Base-by-base conservation (phyloP, 1,284 basidiomycete species). In the Trametes polyzona region DNA sequence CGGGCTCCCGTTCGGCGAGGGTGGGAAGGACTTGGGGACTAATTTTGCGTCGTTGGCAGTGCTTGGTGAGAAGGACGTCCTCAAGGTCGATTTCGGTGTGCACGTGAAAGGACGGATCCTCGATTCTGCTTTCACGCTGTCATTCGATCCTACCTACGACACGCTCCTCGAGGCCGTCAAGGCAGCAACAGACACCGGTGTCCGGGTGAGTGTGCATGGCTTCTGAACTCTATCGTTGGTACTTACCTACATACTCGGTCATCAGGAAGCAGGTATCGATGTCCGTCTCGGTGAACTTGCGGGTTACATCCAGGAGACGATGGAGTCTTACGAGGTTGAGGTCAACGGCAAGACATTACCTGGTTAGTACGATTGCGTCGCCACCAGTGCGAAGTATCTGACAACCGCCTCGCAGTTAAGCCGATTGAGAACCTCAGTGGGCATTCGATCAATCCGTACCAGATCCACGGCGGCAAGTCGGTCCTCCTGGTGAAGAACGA, bases 301-400 rank as follows among this genome's bases (percentile, higher is more conserved):
- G 7, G 95, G 87, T 0, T 83, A 85, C 36, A 96, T 99, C 58
- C 96, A 99, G 73, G 97, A 99, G 74, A 96, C 95, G 3, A 99
- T 99, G 97, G 96, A 98, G 72, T 95, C 92, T 4, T 98, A 98
- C 71, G 97, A 99, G 73, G 95, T 99, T 17, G 94, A 96, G 69
- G 86, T 95, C 19, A 81, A 87, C 27, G 92, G 94, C 35, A 95
- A 96, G 72, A 82, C 88, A 19, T 82, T 89, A 65, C 94, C 90
- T 58, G 93, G 95, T 96, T 54, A 53, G 84, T 55, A 10, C 73
- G 17, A 26, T 14, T 11, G 35, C 2, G 30, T 32, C 27, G 32
- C 35, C n/a, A 40, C 40, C 11, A 37, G 46, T 41, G 55, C 58
- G 42, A 62, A 52, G 32, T 43, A n/a, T 12, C 16, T 43, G 24